Percentiles rank a stretch among this genome's conserved stretches.
These are phyloP conservation scores for Colletotrichum karsti DNA, from an alignment of 2,329 filamentous ascomycete genomes.

Conservation along the genomic window DNA sequence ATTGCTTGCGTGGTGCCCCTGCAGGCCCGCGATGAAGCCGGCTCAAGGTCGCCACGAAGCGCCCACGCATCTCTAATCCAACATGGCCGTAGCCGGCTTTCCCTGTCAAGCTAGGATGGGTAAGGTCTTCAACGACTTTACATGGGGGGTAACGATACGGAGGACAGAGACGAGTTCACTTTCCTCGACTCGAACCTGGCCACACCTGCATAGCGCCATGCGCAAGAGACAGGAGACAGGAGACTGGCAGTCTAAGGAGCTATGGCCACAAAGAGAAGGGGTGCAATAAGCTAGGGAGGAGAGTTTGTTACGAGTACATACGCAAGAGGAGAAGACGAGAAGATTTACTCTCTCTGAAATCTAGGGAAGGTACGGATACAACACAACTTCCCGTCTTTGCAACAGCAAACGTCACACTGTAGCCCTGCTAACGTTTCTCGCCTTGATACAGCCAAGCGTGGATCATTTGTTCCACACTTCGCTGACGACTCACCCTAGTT, in stretches of 20 bases:
- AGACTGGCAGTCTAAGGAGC: no score
- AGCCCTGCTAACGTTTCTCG: background rate
- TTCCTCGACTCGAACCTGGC: background rate
- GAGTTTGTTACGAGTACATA: background rate
- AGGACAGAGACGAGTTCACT: slow-evolving; percentile 12
- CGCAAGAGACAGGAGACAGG: background rate
- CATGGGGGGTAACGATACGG: slow-evolving; percentile 13
- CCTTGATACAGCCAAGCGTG: background rate
- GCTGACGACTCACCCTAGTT: background rate
- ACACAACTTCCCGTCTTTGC: background rate
- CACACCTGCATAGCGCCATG: slow-evolving; percentile 1
- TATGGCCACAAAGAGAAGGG: background rate
- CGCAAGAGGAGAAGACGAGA: background rate
- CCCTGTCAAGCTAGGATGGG: background rate
- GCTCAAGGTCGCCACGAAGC: background rate
- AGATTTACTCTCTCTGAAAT: background rate
- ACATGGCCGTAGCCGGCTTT: background rate
- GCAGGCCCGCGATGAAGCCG: no score
- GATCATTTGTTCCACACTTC: background rate
- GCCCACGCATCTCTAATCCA: background rate
- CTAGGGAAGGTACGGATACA: background rate
- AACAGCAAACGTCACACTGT: no score
- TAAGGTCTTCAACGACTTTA: background rate
- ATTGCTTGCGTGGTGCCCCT: background rate
- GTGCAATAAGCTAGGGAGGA: background rate